Conservation (phyloP, 2,329 filamentous ascomycete species). For the Fusarium compactum region DNA sequence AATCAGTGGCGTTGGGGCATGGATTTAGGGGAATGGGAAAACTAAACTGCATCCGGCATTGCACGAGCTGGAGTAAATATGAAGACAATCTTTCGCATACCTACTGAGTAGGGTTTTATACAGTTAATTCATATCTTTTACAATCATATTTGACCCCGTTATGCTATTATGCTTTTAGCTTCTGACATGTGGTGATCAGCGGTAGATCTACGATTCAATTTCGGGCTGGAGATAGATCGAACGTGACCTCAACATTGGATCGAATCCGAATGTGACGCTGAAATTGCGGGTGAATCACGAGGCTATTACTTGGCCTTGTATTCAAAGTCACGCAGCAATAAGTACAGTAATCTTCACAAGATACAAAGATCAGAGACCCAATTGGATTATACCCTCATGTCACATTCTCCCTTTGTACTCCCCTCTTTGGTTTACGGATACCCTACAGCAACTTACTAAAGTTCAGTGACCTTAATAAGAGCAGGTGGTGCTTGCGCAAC, state of each 20-base stretch:
- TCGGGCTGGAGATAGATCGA: constrained; percentile 9
- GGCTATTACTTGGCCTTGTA: constrained; percentile 8
- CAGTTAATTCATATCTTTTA: background rate
- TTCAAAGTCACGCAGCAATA: constrained; percentile 12
- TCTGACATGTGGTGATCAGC: constrained; percentile 24
- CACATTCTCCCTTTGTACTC: constrained; percentile 10
- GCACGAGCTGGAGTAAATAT: constrained; percentile 8
- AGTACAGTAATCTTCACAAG: background rate
- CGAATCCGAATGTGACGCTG: constrained; percentile 29
- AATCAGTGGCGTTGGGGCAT: constrained; percentile 36
- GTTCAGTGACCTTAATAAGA: constrained; percentile 24
- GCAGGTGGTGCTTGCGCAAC: constrained; percentile 34
- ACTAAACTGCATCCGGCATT: constrained; percentile 34
- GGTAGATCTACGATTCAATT: constrained; percentile 38
- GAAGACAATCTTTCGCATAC: background rate
- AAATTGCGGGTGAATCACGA: constrained; percentile 33
- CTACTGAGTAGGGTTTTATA: background rate
- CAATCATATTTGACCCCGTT: background rate
- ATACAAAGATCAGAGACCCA: constrained; percentile 1
- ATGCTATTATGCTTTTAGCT: background rate
- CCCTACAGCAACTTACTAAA: background rate
- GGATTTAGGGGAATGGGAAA: constrained; percentile 6
- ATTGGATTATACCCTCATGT: constrained; percentile 11
- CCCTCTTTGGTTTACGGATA: constrained; percentile 18
- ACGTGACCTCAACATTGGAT: constrained; percentile 18